Conservation (phyloP, 78 protist genomes). For the Monosiga brevicollis region DNA sequence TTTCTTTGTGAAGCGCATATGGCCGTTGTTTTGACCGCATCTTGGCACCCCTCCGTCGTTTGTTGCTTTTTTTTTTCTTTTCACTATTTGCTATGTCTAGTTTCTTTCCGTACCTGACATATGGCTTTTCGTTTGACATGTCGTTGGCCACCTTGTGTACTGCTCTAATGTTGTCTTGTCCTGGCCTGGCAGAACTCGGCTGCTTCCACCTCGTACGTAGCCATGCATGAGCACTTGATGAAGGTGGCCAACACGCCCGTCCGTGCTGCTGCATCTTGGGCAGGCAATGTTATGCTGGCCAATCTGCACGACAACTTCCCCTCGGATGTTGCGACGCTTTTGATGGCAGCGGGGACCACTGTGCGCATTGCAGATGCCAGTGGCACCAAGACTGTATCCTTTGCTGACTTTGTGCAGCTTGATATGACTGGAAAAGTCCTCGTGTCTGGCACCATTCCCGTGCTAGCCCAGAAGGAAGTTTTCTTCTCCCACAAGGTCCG, state of each 20-base stretch:
- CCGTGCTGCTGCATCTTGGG: constrained; percentile 1
- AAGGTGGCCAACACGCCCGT: background rate
- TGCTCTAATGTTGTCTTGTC: too few species aligned
- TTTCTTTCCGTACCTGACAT: too few species aligned
- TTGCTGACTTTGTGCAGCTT: background rate
- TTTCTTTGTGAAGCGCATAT: too few species aligned
- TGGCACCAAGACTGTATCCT: background rate
- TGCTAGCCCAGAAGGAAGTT: background rate
- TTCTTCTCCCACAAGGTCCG: constrained; percentile 13
- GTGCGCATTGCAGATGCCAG: background rate
- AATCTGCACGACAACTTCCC: constrained; percentile 6
- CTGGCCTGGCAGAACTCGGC: too few species aligned
- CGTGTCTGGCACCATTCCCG: background rate
- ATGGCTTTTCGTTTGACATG: too few species aligned
- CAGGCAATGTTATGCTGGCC: constrained; percentile 24
- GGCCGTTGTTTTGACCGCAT: too few species aligned
- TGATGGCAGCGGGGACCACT: constrained; percentile 4
- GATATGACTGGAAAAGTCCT: background rate
- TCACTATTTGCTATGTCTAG: too few species aligned
- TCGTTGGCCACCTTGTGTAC: too few species aligned
- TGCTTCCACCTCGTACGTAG: too few species aligned
- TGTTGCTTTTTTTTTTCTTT: too few species aligned
- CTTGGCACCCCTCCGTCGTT: too few species aligned
- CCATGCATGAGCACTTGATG: background rate
- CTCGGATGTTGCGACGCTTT: constrained; percentile 19